Evolutionary conservation across 257 asterid genomes (phyloP).

Genomic region (Apocynum venetum): DNA sequence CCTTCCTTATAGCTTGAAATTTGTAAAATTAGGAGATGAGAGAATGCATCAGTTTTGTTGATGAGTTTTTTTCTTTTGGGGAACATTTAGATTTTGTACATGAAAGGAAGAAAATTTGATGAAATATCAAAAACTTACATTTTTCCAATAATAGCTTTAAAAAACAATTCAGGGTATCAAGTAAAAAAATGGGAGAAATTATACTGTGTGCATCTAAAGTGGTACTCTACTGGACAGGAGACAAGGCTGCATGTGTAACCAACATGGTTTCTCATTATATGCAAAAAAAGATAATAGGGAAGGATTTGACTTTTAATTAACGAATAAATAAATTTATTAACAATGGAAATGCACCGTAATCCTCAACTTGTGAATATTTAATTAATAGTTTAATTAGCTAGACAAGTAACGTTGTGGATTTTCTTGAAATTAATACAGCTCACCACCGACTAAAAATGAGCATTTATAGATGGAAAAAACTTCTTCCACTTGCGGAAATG

Average conservation of each 20-base stretch:
- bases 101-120: not conserved
- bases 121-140: no score
- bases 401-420: not conserved
- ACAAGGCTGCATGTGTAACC: not conserved
- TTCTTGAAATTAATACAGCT: not conserved
- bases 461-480: no score
- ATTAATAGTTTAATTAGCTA: not conserved
- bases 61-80: constrained; percentile 8
- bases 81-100: constrained; percentile 12
- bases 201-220: no score
- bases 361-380: not conserved
- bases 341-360: not conserved
- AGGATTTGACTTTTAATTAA: constrained; percentile 1
- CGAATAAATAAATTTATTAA: not conserved
- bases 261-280: not conserved
- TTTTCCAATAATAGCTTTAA: no score
- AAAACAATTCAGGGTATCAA: no score
- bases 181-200: no score
- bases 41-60: constrained; percentile 32
- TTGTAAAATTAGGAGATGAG: constrained; percentile 21
- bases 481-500: not conserved
- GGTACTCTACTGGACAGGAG: not conserved
- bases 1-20: not conserved
- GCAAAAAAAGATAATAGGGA: not conserved
- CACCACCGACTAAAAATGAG: constrained; percentile 1